Evolutionary conservation across 2,329 filamentous ascomycete genomes (phyloP).

Genomic region (Colletotrichum tropicicola): DNA sequence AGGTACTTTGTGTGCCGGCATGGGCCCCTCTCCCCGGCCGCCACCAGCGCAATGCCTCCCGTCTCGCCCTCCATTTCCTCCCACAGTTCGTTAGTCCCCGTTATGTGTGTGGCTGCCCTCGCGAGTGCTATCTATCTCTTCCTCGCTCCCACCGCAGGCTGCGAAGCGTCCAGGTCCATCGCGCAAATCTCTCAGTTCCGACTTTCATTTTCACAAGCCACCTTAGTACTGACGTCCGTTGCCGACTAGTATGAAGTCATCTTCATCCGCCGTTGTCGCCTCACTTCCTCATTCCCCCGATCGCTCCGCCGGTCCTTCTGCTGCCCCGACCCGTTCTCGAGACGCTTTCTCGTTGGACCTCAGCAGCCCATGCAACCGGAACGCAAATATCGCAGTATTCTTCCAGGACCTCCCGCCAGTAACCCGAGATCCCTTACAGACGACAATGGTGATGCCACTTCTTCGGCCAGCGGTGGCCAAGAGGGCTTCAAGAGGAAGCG

Average conservation of each 20-base stretch:
- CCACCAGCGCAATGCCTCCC: neutral
- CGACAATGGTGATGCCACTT: neutral
- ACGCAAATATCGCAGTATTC: slow-evolving; percentile 25
- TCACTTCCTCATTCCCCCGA: neutral
- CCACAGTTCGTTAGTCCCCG: neutral
- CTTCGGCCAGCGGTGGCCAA: neutral
- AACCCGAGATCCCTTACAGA: neutral
- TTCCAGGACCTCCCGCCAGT: slow-evolving; percentile 5
- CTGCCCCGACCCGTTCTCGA: neutral
- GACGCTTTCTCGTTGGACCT: neutral
- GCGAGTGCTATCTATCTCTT: neutral
- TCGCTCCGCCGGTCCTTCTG: neutral
- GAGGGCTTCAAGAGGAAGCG: slow-evolving; percentile 21
- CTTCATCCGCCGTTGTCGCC: neutral
- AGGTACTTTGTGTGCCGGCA: slow-evolving; percentile 4
- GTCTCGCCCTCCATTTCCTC: neutral
- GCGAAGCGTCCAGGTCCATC: neutral
- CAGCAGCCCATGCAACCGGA: slow-evolving; percentile 24
- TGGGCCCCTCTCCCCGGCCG: neutral
- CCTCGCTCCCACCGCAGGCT: neutral
- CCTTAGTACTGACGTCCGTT: neutral
- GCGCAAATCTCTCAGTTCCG: too few relatives aligned
- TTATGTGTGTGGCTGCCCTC: neutral
- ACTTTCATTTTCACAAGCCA: neutral
- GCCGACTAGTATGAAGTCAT: slow-evolving; percentile 5